phyloP scores from a whole-genome alignment of 164 flowering plant genomes.

The Santalum album region DNA sequence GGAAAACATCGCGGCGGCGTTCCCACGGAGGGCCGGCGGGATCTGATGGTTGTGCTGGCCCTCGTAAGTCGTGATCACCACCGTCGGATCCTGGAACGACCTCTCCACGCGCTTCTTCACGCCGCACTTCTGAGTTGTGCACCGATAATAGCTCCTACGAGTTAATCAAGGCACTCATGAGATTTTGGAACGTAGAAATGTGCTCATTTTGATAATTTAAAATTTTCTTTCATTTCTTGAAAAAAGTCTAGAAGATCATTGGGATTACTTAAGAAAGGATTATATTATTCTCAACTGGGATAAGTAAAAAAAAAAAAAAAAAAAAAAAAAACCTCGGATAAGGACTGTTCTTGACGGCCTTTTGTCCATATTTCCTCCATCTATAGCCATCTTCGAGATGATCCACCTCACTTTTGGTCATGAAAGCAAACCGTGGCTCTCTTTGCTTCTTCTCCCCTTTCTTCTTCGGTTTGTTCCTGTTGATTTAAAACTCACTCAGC shows the following conservation, averaged over 20 bases:
- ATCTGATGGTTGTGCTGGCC: slow-evolving; percentile 84
- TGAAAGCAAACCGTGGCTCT: slow-evolving; percentile 68
- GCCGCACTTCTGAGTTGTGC: slow-evolving; percentile 80
- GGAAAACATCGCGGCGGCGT: slow-evolving; percentile 29
- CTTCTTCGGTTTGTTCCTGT: slow-evolving; percentile 51
- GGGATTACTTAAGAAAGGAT: too few relatives aligned
- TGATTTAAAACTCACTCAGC: too few relatives aligned
- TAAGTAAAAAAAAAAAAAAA: too few relatives aligned
- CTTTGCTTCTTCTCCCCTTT: slow-evolving; percentile 55
- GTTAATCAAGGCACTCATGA: too few relatives aligned
- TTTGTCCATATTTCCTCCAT: slow-evolving; percentile 90
- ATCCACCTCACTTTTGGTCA: slow-evolving; percentile 90
- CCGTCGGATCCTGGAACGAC: slow-evolving; percentile 67
- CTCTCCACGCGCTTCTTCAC: slow-evolving; percentile 93
- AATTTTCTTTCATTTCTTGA: too few relatives aligned
- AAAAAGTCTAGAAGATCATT: too few relatives aligned
- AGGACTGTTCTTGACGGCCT: slow-evolving; percentile 77
- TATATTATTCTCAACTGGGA: too few relatives aligned
- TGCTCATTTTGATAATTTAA: too few relatives aligned
- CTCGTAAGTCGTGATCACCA: slow-evolving; percentile 85
- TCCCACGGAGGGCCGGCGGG: slow-evolving; percentile 63
- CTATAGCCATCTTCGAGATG: slow-evolving; percentile 87
- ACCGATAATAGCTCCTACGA: slow-evolving; percentile 85
- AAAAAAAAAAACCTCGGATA: slow-evolving; percentile 48
- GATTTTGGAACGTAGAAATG: too few relatives aligned